A percentile compares a stretch with the other conserved stretches of the same genome.
These are phyloP conservation scores for Aspergillus aculeatus DNA, from an alignment of 2,329 filamentous ascomycete genomes.

Conservation along the genomic window DNA sequence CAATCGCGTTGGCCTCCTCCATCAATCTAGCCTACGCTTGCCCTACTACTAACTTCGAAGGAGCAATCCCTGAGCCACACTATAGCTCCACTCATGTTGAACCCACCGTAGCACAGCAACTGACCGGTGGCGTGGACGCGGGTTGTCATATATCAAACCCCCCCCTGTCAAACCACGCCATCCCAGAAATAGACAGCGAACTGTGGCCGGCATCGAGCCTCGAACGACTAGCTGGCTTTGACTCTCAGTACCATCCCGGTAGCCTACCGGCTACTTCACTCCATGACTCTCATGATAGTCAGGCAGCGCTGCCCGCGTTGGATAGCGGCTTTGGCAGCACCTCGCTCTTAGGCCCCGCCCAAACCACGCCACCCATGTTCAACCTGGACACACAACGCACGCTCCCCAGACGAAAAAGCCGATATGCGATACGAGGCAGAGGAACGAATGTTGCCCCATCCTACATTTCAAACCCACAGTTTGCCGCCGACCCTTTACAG, in stretches of 20 bases:
- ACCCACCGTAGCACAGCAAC: neutral
- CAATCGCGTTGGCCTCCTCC: neutral
- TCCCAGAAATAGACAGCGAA: neutral
- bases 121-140: neutral
- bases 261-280: neutral
- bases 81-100: neutral
- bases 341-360: neutral
- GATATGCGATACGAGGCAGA: slow-evolving; percentile 9
- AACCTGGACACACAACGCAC: neutral
- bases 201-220: neutral
- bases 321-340: neutral
- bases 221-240: neutral
- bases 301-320: neutral
- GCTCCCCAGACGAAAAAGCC: slow-evolving; percentile 18
- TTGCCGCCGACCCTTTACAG: slow-evolving; percentile 12
- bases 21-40: neutral
- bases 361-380: neutral
- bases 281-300: neutral
- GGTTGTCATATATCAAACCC: neutral
- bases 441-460: neutral
- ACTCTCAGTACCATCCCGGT: neutral
- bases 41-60: neutral
- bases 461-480: neutral
- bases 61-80: neutral
- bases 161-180: neutral